phyloP scores from a whole-genome alignment of 768 basidiomycete genomes.

The Naganishia kalamii region DNA sequence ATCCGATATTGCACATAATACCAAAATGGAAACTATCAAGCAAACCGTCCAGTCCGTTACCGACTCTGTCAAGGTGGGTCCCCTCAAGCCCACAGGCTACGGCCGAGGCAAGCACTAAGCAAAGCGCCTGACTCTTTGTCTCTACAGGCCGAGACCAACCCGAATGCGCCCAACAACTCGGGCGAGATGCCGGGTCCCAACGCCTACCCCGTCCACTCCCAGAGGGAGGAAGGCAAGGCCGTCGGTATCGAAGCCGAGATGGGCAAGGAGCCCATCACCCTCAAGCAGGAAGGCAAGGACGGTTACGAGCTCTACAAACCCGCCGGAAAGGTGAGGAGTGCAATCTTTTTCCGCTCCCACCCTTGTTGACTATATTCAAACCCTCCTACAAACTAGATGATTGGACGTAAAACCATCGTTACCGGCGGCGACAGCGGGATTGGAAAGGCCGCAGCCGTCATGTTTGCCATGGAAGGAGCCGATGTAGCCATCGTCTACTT shows the following conservation, averaged over 20 bases:
- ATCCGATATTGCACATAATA: background rate
- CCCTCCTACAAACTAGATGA: no score
- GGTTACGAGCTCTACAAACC: conserved; percentile 43
- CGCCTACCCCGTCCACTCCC: conserved; percentile 39
- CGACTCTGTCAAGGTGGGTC: background rate
- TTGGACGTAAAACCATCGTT: conserved; percentile 52
- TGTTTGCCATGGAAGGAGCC: conserved; percentile 49
- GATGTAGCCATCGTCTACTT: conserved; percentile 51
- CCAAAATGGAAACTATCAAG: conserved; percentile 21
- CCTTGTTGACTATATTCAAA: no score
- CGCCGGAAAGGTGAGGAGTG: conserved; percentile 44
- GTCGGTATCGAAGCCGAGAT: conserved; percentile 46
- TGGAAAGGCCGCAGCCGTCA: conserved; percentile 50
- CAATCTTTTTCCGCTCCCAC: no score
- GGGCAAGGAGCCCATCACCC: conserved; percentile 37
- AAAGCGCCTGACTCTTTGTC: background rate
- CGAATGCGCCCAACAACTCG: conserved; percentile 10
- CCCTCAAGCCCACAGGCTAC: background rate
- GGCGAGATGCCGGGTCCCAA: conserved; percentile 38
- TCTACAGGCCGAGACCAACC: background rate
- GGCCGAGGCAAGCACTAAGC: background rate
- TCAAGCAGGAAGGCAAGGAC: conserved; percentile 42
- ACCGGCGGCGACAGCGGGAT: conserved; percentile 56
- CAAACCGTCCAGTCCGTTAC: conserved; percentile 13
- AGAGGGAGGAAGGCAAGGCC: conserved; percentile 30